Evolutionary conservation across 2,329 filamentous ascomycete species (phyloP), one percentile per base, ranked within the genome.

Genomic region (Graphilbum fragrans): DNA sequence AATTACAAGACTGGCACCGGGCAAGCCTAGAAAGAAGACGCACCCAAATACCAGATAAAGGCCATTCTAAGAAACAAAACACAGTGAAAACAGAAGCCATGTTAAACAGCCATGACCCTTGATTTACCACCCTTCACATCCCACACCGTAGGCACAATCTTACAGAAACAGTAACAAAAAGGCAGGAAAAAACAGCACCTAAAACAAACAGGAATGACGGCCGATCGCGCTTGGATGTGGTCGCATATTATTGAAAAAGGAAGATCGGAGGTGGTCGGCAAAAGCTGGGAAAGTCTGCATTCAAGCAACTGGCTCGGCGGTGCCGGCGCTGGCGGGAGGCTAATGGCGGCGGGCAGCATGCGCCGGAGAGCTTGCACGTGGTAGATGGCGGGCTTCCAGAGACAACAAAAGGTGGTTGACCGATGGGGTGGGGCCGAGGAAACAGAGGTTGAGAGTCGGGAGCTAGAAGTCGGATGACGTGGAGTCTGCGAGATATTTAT

Each of bases 401-500:
- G 29, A 31, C 29, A 31, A 21, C 34, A 36, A 35, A 21, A 36
- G 6, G 33, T 19, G 10, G 33, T 35, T n/a, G 31, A 33, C 11
- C 12, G 16, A 33, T 33, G 18, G 33, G 33, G 18, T 9, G 5
- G 33, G 34, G 19, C 18, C 34, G 18, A 10, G 12, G 18, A 21
- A 36, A 6, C 19, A 20, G 18, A 36, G 34, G 6, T 31, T 14
- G 29, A 31, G 7, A 14, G 7, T 10, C 14, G 8, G 29, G 29
- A 31, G 29, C 5, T 16, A 21, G 22, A 20, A 25, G 31, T 23
- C 37, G 32, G 29, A 2, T 21, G 43, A 38, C 45, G 41, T 33
- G 35, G 35, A 39, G 38, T 39, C 10, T 18, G 21, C 20, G 35
- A 40, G 42, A 12, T 29, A 56, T 56, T 79, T 87, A 94, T 83